phyloP scores from a whole-genome alignment of 164 flowering plant genomes.

The Saururus chinensis region DNA sequence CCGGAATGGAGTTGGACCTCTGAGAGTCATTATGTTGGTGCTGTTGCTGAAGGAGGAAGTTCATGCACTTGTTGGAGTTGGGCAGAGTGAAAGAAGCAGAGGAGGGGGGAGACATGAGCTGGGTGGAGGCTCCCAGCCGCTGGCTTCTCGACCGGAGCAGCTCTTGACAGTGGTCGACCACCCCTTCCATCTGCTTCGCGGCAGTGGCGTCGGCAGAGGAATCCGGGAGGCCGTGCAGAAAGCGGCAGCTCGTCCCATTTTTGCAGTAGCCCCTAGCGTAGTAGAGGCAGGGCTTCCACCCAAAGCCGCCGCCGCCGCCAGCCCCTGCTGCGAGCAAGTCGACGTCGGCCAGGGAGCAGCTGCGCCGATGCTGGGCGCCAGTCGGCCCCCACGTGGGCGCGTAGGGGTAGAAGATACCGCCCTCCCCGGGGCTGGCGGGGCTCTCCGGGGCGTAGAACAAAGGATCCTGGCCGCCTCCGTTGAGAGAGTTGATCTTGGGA shows the following conservation, averaged over 20 bases:
- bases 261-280: slow-evolving; percentile 70
- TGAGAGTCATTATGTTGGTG: slow-evolving; percentile 32
- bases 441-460: slow-evolving; percentile 32
- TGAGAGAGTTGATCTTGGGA: neutral
- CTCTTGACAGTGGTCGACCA: slow-evolving; percentile 53
- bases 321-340: slow-evolving; percentile 13
- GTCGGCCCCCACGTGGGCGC: slow-evolving; percentile 12
- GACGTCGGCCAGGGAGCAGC: slow-evolving; percentile 50
- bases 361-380: slow-evolving; percentile 36
- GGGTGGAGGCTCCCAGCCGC: slow-evolving; percentile 26
- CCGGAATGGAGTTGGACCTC: slow-evolving; percentile 26
- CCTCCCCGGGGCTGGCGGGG: slow-evolving; percentile 28
- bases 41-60: slow-evolving; percentile 32
- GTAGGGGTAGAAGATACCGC: slow-evolving; percentile 22
- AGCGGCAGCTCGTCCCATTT: slow-evolving; percentile 58
- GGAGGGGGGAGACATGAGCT: slow-evolving; percentile 32
- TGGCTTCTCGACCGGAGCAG: slow-evolving; percentile 48
- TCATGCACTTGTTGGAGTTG: slow-evolving; percentile 35
- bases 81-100: slow-evolving; percentile 33
- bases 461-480: slow-evolving; percentile 17
- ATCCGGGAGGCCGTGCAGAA: slow-evolving; percentile 35
- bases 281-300: slow-evolving; percentile 71
- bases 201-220: slow-evolving; percentile 8
- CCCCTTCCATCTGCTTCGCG: slow-evolving; percentile 23
- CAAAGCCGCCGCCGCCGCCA: slow-evolving; percentile 27